Evolutionary conservation across 106 monocot genomes (phyloP).

Genomic region (Dendrobium officinale): DNA sequence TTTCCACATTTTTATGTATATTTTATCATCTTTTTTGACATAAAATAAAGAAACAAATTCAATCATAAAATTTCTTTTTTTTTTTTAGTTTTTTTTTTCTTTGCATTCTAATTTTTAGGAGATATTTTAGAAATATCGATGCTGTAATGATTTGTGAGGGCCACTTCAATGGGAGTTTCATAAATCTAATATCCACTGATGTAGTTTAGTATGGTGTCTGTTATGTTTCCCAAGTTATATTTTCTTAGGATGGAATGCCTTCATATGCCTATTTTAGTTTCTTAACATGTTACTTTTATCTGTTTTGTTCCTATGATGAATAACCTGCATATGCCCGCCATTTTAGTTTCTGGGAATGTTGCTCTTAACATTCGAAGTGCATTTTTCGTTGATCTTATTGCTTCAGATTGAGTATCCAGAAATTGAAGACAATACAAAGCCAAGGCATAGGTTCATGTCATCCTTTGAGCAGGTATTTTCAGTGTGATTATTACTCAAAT

Average conservation of each 20-base stretch:
- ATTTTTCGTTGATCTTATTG: background rate
- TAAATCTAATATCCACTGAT: background rate
- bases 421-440: slow-evolving; percentile 85
- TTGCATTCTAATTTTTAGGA: no score
- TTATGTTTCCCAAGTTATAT: background rate
- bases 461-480: slow-evolving; percentile 81
- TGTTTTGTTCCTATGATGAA: background rate
- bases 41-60: no score
- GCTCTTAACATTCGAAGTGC: background rate
- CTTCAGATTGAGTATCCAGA: slow-evolving; percentile 94
- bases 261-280: background rate
- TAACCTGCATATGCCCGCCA: background rate
- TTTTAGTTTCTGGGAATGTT: background rate
- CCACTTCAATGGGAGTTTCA: no score
- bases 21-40: no score
- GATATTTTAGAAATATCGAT: no score
- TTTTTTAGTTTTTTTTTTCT: no score
- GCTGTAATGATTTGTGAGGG: no score
- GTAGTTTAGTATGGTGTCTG: background rate
- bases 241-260: background rate
- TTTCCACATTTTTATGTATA: no score
- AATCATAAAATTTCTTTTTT: no score
- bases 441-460: slow-evolving; percentile 95
- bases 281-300: background rate
- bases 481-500: background rate